phyloP scores from a whole-genome alignment of 352 stramenopile species.

The Peronosclerospora sorghi region DNA sequence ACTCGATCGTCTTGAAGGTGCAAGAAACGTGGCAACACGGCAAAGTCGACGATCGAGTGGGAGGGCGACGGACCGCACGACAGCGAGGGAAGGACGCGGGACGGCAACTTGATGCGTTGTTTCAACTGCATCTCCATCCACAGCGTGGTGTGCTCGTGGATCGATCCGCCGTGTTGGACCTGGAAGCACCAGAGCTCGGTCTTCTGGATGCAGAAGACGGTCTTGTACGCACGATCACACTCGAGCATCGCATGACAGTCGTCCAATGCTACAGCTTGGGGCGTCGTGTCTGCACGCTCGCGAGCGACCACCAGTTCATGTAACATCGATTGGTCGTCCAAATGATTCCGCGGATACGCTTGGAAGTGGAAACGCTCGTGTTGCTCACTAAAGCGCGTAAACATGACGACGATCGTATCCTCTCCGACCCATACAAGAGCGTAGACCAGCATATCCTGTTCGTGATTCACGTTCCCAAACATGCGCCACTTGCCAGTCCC shows the following conservation, averaged over 20 bases:
- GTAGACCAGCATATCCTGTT: slow-evolving; percentile 62
- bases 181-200: slow-evolving; percentile 50
- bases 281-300: slow-evolving; percentile 15
- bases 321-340: slow-evolving; percentile 55
- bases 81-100: slow-evolving; percentile 16
- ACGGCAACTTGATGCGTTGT: slow-evolving; percentile 37
- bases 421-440: slow-evolving; percentile 55
- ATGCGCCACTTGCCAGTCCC: slow-evolving; percentile 63
- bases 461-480: slow-evolving; percentile 80
- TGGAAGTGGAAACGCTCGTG: slow-evolving; percentile 48
- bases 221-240: slow-evolving; percentile 30
- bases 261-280: no score
- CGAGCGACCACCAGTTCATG: slow-evolving; percentile 33
- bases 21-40: slow-evolving; percentile 42
- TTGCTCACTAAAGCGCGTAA: slow-evolving; percentile 44
- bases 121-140: slow-evolving; percentile 27
- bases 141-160: slow-evolving; percentile 37
- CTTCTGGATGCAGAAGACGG: slow-evolving; percentile 49
- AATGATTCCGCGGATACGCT: slow-evolving; percentile 63
- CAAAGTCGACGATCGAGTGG: slow-evolving; percentile 28
- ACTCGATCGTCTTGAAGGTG: slow-evolving; percentile 39
- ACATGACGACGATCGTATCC: slow-evolving; percentile 53
- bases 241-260: slow-evolving; percentile 50
- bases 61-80: slow-evolving; percentile 5
- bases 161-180: slow-evolving; percentile 25